Evolutionary conservation across 768 basidiomycete species (phyloP), one percentile per base, ranked within the genome.

Genomic region (Cystofilobasidium ferigula): DNA sequence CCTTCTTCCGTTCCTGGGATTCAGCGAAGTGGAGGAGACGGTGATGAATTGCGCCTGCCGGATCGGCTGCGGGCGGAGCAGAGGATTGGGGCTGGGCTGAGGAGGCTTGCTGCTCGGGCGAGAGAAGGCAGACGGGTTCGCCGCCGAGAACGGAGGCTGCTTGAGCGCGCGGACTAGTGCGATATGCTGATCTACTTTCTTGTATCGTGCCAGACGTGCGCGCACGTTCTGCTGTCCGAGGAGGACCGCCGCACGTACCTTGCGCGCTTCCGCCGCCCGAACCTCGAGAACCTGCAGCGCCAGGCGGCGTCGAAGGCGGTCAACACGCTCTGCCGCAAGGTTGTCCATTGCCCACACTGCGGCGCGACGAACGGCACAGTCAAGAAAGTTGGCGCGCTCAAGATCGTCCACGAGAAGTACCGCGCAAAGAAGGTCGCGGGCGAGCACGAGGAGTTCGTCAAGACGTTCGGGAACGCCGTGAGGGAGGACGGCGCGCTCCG

Each of bases 361-460:
- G 84, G 88, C 40, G 84, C 89, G 4, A 87, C 86, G 1, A 99
- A 99, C 74, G 95, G 95, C 32, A 84, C 88, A 0, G 92, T 99
- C 61, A 99, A 99, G 78, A 98, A 98, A 77, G 88, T 84, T 2
- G 91, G 92, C 12, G 86, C 90, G 0, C 78, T 99, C 72, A 94
- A 90, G 76, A 98, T 99, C 73, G 88, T 93, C 58, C 95, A 99
- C 73, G 95, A 98, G 79, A 94, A 94, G 76, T 99, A 88, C 74
- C 82, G 94, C 54, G 89, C 90, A 6, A 91, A 94, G 78, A 95
- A 95, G 77, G 72, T 72, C 30, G 85, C 85, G 0, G 87, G 86
- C 32, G 88, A 91, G 76, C 84, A 91, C 80, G 89, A 89, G 71
- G 85, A 83, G 71, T 93, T 87, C 82, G 87, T 89, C 75, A 81